Evolutionary conservation across 495 filamentous ascomycete genomes (phyloP), one percentile per base, ranked within the genome.

Genomic region (Penicillium turbatum): DNA sequence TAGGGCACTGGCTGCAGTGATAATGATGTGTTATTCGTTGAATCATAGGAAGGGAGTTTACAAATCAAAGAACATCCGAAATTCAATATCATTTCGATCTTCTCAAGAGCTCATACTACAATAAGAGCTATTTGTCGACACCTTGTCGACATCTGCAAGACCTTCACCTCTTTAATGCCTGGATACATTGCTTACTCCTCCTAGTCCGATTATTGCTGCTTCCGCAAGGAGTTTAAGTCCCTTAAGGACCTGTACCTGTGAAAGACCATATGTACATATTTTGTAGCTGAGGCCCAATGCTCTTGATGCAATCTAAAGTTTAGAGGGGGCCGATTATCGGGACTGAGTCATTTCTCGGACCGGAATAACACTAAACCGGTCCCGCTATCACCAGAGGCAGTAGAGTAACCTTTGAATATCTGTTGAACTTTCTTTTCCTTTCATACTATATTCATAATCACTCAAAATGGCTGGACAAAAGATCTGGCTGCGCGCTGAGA

Each of bases 401-500:
- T 38, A 49, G n/a, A n/a, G 37, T 32, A 31, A 48, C 21, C 4
- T 24, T 24, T 24, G 45, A 38, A 29, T 51, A 42, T 45, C 31
- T 29, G 32, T 50, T 47, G 43, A 12, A 29, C n/a, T 21, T 29
- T 21, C 29, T 41, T 50, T 46, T 34, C 53, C 26, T 26, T 45
- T 37, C 35, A 40, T 56, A 51, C 31, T 53, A 43, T 45, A 41
- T 53, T 55, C 51, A 34, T 54, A 26, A 32, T 29, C 19, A 32
- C 38, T 41, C 53, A 67, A 31, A 48, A 77, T 77, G 74, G 58
- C 72, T 44, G 67, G 63, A 44, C 71, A 72, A 51, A 73, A 73
- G 64, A 77, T 77, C 61, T 75, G 72, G 72, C 59, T 77, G 47
- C 73, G 74, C 45, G 72, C 74, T 55, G 74, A 77, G 59, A 77